These are phyloP conservation scores for Nigrospora sphaerica DNA, from an alignment of 2,329 filamentous ascomycete genomes.

Conservation along the genomic window DNA sequence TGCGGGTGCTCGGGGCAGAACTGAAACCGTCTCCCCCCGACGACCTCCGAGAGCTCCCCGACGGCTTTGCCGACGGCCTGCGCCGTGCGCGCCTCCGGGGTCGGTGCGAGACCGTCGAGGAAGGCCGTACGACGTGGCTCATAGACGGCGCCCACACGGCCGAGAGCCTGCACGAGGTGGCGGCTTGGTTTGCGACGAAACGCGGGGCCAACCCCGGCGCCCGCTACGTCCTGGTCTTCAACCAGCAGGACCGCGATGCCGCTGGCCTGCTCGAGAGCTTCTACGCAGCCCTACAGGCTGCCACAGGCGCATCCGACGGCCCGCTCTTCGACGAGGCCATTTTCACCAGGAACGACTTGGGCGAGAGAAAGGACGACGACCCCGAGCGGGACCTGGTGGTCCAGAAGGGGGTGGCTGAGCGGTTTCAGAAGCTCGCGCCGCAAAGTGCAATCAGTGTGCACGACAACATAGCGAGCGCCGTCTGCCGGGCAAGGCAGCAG, in stretches of 20 bases:
- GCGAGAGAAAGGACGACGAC: constrained; percentile 33
- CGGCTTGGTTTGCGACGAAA: constrained; percentile 64
- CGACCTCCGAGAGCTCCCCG: constrained; percentile 26
- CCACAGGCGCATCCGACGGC: neutral
- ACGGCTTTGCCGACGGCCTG: constrained; percentile 57
- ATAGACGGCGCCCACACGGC: constrained; percentile 85
- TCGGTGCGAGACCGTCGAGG: constrained; percentile 31
- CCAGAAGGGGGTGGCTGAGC: constrained; percentile 58
- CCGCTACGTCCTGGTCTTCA: constrained; percentile 61
- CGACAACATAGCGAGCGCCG: constrained; percentile 66
- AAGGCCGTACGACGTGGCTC: constrained; percentile 60
- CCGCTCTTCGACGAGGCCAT: constrained; percentile 62
- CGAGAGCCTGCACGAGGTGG: constrained; percentile 73
- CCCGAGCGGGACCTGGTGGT: constrained; percentile 50
- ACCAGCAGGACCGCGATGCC: constrained; percentile 62
- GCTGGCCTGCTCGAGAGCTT: constrained; percentile 15
- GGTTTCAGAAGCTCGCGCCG: constrained; percentile 51
- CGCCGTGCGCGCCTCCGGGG: constrained; percentile 55
- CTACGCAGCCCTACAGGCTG: constrained; percentile 9
- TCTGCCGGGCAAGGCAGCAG: constrained; percentile 46
- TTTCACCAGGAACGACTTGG: constrained; percentile 68
- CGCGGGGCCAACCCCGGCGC: constrained; percentile 15
- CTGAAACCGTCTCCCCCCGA: neutral
- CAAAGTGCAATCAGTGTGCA: constrained; percentile 37
- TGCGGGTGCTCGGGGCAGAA: constrained; percentile 25